These are phyloP conservation scores for Pichia sp. DNA, from an alignment of 1,139 yeast species.

Conservation along the genomic window DNA sequence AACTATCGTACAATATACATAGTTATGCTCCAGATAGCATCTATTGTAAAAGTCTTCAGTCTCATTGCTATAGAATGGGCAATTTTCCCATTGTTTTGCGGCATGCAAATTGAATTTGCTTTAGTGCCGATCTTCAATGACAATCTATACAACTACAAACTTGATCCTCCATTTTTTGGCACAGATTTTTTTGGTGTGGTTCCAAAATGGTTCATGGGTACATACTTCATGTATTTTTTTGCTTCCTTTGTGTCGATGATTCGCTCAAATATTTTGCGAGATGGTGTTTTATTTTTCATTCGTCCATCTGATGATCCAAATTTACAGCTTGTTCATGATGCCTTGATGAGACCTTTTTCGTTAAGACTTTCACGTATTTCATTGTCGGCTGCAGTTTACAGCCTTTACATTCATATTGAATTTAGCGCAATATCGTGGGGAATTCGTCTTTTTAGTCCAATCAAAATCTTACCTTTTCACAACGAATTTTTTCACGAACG, in stretches of 20 bases:
- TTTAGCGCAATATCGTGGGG: conserved; percentile 60
- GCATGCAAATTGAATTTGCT: conserved; percentile 69
- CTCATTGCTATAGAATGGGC: conserved; percentile 77
- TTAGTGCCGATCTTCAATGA: conserved; percentile 48
- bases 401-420: conserved; percentile 66
- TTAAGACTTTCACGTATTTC: conserved; percentile 72
- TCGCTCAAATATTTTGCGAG: conserved; percentile 66
- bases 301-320: conserved; percentile 94
- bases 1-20: conserved; percentile 47
- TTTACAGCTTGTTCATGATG: conserved; percentile 83
- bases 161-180: conserved; percentile 15
- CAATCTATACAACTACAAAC: conserved; percentile 14
- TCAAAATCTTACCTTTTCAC: conserved; percentile 28
- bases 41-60: conserved; percentile 67
- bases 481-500: conserved; percentile 11
- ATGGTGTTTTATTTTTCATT: conserved; percentile 87
- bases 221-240: conserved; percentile 79
- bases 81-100: conserved; percentile 84
- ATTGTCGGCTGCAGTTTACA: conserved; percentile 73
- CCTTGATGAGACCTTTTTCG: conserved; percentile 67
- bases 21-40: conserved; percentile 50
- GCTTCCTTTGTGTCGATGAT: conserved; percentile 86
- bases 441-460: conserved; percentile 36
- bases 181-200: conserved; percentile 2
- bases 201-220: conserved; percentile 68